Evolutionary conservation across 2,329 filamentous ascomycete species (phyloP).

Genomic region (Nemania sp.): DNA sequence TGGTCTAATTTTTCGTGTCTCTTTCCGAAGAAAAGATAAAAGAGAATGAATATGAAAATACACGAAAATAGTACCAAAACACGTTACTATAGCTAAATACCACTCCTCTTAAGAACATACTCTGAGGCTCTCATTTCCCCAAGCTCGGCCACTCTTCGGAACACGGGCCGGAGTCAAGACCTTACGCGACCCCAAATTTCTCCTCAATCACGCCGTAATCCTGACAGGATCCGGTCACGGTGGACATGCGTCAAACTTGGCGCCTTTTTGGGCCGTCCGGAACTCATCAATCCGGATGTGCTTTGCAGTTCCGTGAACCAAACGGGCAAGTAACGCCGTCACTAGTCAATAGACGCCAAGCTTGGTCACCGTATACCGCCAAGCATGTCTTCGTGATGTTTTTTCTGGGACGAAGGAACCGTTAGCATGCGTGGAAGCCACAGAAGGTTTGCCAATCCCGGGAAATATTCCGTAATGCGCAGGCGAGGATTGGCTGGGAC

Average conservation of each 20-base stretch:
- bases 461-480: slow-evolving; percentile 28
- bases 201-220: slow-evolving; percentile 6
- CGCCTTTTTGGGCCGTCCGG: slow-evolving; percentile 38
- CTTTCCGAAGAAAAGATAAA: too few relatives aligned
- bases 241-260: slow-evolving; percentile 21
- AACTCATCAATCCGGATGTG: slow-evolving; percentile 30
- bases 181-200: slow-evolving; percentile 4
- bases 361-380: slow-evolving; percentile 7
- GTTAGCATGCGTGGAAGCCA: slow-evolving; percentile 1
- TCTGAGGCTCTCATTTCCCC: neutral
- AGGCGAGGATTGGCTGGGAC: slow-evolving; percentile 13
- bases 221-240: slow-evolving; percentile 17
- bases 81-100: neutral
- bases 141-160: slow-evolving; percentile 18
- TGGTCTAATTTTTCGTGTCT: neutral
- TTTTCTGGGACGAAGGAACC: slow-evolving; percentile 17
- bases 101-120: neutral
- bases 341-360: slow-evolving; percentile 23
- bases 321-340: slow-evolving; percentile 41
- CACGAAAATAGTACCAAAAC: neutral
- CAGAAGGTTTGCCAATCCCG: slow-evolving; percentile 12
- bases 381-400: slow-evolving; percentile 1
- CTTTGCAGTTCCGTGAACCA: slow-evolving; percentile 36
- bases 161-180: slow-evolving; percentile 33
- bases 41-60: neutral